Conservation (phyloP, 139 green algal genomes). For the Pleodorina starrii region DNA sequence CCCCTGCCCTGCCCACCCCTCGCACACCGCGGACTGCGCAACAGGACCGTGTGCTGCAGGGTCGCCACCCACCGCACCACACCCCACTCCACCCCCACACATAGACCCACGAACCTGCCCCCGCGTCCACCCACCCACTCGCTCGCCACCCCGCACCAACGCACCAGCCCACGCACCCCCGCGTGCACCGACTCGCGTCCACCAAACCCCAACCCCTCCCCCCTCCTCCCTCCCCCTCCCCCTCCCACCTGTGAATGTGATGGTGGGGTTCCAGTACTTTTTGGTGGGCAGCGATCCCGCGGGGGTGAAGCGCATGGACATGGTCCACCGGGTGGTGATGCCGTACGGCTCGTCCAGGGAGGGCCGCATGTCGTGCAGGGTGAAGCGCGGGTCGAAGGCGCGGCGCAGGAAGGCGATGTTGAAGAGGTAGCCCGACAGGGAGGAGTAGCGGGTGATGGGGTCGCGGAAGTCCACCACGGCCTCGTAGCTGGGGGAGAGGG, state of each 20-base stretch:
- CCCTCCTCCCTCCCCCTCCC: background rate
- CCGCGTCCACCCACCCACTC: no score
- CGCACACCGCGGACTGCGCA: no score
- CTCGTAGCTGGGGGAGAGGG: slow-evolving; percentile 57
- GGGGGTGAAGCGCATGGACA: slow-evolving; percentile 71
- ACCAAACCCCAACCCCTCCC: background rate
- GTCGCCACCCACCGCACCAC: no score
- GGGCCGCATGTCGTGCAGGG: slow-evolving; percentile 62
- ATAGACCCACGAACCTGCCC: no score
- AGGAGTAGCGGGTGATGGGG: slow-evolving; percentile 71
- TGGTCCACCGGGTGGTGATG: slow-evolving; percentile 68
- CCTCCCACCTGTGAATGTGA: slow-evolving; percentile 67
- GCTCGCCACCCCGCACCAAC: no score
- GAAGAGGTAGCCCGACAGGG: slow-evolving; percentile 68
- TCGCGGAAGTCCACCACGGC: slow-evolving; percentile 62
- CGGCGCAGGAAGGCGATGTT: slow-evolving; percentile 70
- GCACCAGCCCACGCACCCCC: no score
- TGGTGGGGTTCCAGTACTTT: slow-evolving; percentile 56
- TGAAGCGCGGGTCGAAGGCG: slow-evolving; percentile 55
- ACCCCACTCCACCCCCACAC: no score
- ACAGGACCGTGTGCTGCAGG: no score
- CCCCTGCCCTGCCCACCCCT: no score
- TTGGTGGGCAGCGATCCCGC: slow-evolving; percentile 46
- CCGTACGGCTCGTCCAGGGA: background rate
- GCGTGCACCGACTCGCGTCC: no score